Evolutionary conservation across 306 rosid species (phyloP).

Genomic region (Morella rubra): DNA sequence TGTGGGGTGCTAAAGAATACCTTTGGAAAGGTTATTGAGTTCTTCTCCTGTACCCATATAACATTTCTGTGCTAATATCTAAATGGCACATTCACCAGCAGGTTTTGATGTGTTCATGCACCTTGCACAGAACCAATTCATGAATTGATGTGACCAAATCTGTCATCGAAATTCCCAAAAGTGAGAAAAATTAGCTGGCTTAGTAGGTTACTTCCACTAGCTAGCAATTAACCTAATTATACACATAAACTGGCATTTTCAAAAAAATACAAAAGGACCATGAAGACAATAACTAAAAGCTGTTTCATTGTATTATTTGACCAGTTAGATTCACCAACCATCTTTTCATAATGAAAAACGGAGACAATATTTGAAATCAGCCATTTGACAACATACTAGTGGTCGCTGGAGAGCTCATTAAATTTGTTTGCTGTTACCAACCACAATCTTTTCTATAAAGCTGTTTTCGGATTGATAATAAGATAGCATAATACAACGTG

Average conservation of each 20-base stretch:
- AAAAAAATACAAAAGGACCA: neutral
- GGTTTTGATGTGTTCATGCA: no score
- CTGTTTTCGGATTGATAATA: slow-evolving; percentile 9
- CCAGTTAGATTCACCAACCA: slow-evolving; percentile 4
- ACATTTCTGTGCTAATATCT: no score
- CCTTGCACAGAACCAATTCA: no score
- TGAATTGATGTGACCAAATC: no score
- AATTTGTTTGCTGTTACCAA: neutral
- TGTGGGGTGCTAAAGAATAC: no score
- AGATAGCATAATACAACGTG: slow-evolving; percentile 23
- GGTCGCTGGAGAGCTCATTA: neutral
- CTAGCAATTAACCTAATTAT: neutral
- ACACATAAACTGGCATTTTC: neutral
- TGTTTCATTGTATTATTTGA: neutral
- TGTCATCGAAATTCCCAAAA: no score
- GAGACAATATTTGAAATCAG: slow-evolving; percentile 4
- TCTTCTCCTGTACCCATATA: no score
- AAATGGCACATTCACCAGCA: no score
- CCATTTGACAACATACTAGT: slow-evolving; percentile 14
- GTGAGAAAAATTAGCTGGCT: neutral
- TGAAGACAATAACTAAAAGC: neutral
- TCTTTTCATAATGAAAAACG: neutral
- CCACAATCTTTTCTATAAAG: slow-evolving; percentile 21
- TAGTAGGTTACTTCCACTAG: no score
- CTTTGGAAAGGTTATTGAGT: no score